These are phyloP conservation scores for Metarhizium sp. DNA, from an alignment of 2,329 filamentous ascomycete species.

Conservation along the genomic window DNA sequence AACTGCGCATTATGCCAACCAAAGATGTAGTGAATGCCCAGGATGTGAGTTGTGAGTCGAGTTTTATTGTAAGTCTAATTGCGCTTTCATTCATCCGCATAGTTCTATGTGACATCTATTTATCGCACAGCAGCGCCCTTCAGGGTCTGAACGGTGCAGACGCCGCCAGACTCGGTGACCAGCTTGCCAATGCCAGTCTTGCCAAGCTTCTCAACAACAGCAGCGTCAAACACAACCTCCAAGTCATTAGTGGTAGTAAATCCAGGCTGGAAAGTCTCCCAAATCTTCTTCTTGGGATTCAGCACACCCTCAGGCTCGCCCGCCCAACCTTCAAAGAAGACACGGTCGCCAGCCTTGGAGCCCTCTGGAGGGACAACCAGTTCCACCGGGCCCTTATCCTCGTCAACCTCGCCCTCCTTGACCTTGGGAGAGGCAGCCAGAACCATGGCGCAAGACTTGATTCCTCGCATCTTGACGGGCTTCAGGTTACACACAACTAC, in stretches of 20 bases:
- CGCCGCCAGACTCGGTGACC: conserved; percentile 65
- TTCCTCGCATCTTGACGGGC: conserved; percentile 96
- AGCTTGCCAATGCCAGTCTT: conserved; percentile 60
- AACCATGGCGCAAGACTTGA: conserved; percentile 76
- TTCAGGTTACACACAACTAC: conserved; percentile 96
- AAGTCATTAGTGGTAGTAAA: conserved; percentile 80
- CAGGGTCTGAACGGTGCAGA: conserved; percentile 76
- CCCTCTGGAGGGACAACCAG: conserved; percentile 75
- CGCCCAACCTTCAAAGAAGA: conserved; percentile 91
- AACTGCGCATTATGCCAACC: not conserved
- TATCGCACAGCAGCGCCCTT: conserved; percentile 74
- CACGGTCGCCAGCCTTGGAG: conserved; percentile 72
- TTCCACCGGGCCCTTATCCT: conserved; percentile 87
- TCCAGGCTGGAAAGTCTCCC: conserved; percentile 93
- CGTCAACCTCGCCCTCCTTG: conserved; percentile 71
- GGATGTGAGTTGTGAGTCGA: not conserved
- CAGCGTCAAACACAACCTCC: conserved; percentile 81
- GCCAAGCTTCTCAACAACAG: conserved; percentile 64
- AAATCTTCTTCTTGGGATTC: conserved; percentile 99
- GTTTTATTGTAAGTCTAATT: not conserved
- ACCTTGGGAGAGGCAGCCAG: conserved; percentile 82
- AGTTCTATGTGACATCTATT: conserved; percentile 53
- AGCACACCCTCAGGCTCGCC: conserved; percentile 87
- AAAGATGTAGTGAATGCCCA: not conserved
- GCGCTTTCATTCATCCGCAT: not conserved